Evolutionary conservation across 2,329 filamentous ascomycete species (phyloP).

Genomic region (Podosphaera xanthii): DNA sequence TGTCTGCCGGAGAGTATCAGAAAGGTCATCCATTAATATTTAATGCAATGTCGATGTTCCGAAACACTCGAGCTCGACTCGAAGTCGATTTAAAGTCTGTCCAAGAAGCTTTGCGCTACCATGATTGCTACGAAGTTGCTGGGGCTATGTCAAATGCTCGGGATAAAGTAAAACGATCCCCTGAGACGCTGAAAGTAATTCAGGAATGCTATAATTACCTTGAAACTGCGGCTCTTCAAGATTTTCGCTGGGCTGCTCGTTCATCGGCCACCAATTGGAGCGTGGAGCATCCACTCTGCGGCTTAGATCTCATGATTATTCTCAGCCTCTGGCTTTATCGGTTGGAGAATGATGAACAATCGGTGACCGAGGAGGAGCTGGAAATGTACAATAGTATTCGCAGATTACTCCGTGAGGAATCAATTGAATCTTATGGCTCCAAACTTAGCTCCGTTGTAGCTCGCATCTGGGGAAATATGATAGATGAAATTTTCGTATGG

Average conservation of each 20-base stretch:
- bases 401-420: constrained; percentile 74
- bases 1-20: constrained; percentile 80
- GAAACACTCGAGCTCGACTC: constrained; percentile 75
- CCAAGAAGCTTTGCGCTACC: constrained; percentile 82
- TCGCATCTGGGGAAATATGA: constrained; percentile 88
- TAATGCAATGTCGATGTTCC: constrained; percentile 93
- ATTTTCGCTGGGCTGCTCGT: constrained; percentile 92
- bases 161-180: constrained; percentile 80
- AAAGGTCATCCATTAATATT: constrained; percentile 92
- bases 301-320: constrained; percentile 92
- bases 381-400: constrained; percentile 86
- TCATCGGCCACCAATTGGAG: constrained; percentile 98
- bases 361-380: constrained; percentile 60
- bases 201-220: constrained; percentile 96
- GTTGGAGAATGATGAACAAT: constrained; percentile 96
- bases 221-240: constrained; percentile 81
- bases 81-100: constrained; percentile 91
- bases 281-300: constrained; percentile 89
- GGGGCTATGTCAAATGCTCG: constrained; percentile 88
- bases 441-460: constrained; percentile 92
- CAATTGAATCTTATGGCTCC: constrained; percentile 55
- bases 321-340: constrained; percentile 96
- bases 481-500: constrained; percentile 97
- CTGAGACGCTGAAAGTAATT: constrained; percentile 97
- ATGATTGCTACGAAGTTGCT: constrained; percentile 91